Conservation (phyloP, 2,329 filamentous ascomycete genomes). For the Pseudodiploospora longispora region DNA sequence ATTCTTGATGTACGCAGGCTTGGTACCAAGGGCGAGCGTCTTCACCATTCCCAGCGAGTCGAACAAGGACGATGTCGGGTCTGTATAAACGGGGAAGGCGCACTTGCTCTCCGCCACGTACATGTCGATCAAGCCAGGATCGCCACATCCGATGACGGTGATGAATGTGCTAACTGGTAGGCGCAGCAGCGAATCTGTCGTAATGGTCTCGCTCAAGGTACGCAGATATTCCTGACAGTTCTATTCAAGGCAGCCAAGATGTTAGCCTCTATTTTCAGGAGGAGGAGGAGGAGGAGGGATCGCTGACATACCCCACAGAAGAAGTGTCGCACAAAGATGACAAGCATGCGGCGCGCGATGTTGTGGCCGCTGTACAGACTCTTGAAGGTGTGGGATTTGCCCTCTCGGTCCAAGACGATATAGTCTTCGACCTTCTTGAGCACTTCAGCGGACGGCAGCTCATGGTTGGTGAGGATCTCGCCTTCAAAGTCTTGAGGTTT, state of each 20-base stretch:
- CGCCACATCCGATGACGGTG: constrained; percentile 64
- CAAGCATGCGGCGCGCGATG: constrained; percentile 48
- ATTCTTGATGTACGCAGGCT: constrained; percentile 57
- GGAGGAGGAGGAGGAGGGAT: background rate
- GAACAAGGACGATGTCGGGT: constrained; percentile 61
- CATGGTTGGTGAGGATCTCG: constrained; percentile 46
- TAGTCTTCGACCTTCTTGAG: constrained; percentile 46
- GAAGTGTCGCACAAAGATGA: constrained; percentile 73
- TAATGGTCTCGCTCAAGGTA: constrained; percentile 51
- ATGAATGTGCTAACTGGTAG: constrained; percentile 54
- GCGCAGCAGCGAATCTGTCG: constrained; percentile 38
- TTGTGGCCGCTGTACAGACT: constrained; percentile 52
- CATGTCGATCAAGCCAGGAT: constrained; percentile 57
- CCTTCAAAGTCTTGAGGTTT: constrained; percentile 47
- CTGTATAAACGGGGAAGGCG: constrained; percentile 69
- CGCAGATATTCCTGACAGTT: constrained; percentile 71
- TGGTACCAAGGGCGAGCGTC: constrained; percentile 50
- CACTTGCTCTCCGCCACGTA: constrained; percentile 57
- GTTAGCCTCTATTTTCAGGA: constrained; percentile 9
- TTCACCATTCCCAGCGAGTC: constrained; percentile 59
- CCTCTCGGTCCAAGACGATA: constrained; percentile 52
- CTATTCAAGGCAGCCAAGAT: constrained; percentile 27
- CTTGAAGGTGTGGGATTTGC: constrained; percentile 53
- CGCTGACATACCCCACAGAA: constrained; percentile 61
- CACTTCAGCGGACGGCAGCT: constrained; percentile 41